Conservation (phyloP, 2,329 filamentous ascomycete species). For the Beauveria varroae region DNA sequence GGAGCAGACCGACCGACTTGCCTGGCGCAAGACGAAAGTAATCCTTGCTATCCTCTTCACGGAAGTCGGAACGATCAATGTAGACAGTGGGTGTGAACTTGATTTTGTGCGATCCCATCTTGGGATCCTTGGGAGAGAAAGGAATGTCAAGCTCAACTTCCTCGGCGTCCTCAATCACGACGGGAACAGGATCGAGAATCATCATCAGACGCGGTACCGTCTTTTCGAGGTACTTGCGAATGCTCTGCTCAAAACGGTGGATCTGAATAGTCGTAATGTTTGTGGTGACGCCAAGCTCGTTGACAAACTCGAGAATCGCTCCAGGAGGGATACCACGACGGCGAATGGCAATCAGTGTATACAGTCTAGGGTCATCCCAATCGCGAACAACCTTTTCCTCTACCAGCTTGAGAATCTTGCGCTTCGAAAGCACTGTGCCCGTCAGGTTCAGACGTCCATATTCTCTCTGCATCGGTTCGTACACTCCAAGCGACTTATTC, state of each 20-base stretch:
- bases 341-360: slow-evolving; percentile 76
- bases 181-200: slow-evolving; percentile 74
- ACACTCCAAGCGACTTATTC: slow-evolving; percentile 72
- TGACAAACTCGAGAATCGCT: slow-evolving; percentile 82
- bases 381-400: slow-evolving; percentile 69
- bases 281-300: slow-evolving; percentile 86
- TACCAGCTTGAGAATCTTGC: slow-evolving; percentile 74
- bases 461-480: slow-evolving; percentile 91
- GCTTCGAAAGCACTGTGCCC: slow-evolving; percentile 81
- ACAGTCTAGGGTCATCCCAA: slow-evolving; percentile 89
- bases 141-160: slow-evolving; percentile 58
- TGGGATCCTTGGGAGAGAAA: slow-evolving; percentile 74
- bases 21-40: slow-evolving; percentile 70
- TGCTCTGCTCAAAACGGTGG: slow-evolving; percentile 72
- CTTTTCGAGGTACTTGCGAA: slow-evolving; percentile 79
- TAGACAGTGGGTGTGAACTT: slow-evolving; percentile 71
- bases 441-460: slow-evolving; percentile 60
- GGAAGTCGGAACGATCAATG: slow-evolving; percentile 73
- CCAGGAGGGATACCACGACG: slow-evolving; percentile 81
- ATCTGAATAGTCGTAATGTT: slow-evolving; percentile 72
- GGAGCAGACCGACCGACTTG: slow-evolving; percentile 62
- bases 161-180: slow-evolving; percentile 73
- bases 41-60: slow-evolving; percentile 59
- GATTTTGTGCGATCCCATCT: slow-evolving; percentile 53
- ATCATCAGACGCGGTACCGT: slow-evolving; percentile 87